phyloP scores from a whole-genome alignment of 345 rosid species.

The Camelina neglecta region DNA sequence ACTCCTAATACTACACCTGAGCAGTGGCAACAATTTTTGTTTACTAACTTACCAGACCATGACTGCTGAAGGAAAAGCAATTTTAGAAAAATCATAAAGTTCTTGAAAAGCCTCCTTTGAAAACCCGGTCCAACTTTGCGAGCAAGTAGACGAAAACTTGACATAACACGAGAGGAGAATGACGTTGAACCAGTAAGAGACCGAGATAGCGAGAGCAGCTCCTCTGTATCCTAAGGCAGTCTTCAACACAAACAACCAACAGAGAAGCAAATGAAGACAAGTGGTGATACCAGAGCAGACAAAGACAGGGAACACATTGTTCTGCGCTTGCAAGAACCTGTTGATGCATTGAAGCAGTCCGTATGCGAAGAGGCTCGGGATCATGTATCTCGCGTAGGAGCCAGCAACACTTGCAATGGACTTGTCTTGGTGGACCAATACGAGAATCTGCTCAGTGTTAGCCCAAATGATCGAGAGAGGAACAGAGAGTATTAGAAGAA shows the following conservation, averaged over 20 bases:
- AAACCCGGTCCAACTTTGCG: constrained; percentile 44
- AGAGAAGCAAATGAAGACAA: constrained; percentile 45
- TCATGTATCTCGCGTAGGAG: constrained; percentile 50
- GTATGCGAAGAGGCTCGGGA: constrained; percentile 52
- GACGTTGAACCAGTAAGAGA: constrained; percentile 51
- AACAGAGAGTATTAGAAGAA: constrained; percentile 59
- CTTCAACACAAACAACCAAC: constrained; percentile 56
- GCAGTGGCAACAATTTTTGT: neutral
- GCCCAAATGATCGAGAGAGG: constrained; percentile 55
- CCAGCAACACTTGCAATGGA: constrained; percentile 53
- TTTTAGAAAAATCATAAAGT: constrained; percentile 10
- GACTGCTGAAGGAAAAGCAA: constrained; percentile 48
- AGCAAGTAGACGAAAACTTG: constrained; percentile 45
- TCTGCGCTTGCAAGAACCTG: constrained; percentile 59
- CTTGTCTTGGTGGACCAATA: constrained; percentile 30
- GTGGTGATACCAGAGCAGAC: constrained; percentile 51
- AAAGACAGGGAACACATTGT: constrained; percentile 58
- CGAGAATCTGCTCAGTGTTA: constrained; percentile 29
- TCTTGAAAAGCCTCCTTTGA: constrained; percentile 40
- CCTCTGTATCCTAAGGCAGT: constrained; percentile 56
- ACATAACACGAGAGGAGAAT: constrained; percentile 41
- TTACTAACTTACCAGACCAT: constrained; percentile 41
- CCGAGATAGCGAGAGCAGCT: constrained; percentile 54
- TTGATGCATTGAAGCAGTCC: constrained; percentile 50
- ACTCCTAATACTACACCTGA: neutral